Evolutionary conservation across 345 rosid species (phyloP), one percentile per base, ranked within the genome.

Genomic region (Nephelium lappaceum): DNA sequence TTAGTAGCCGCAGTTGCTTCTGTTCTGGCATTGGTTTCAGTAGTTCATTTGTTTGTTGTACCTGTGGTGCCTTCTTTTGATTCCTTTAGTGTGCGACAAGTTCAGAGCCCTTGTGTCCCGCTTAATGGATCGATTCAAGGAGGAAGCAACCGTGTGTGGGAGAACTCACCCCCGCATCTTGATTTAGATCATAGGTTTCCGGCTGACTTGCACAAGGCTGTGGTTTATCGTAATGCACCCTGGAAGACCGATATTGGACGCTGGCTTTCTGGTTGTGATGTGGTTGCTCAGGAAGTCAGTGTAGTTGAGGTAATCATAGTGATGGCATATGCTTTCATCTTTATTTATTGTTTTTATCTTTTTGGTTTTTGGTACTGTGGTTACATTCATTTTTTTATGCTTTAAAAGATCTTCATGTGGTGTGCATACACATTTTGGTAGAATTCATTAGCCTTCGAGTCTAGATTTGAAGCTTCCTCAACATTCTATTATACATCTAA

Each of bases 191-290:
- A 68, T 5, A 87, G 77, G 79, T 91, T 95, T 83, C 98, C 96
- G n/a, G 85, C 85, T n/a, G 97, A 93, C 72, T 86, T 77, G 77
- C 96, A 89, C 70, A 80, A 86, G 19, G 97, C 92, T 10, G 93
- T 94, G 24, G 85, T 89, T 64, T 93, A 93, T 85, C 88, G 85
- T 39, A 86, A 92, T 76, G 95, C 97, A 31, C 93, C 98, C 0
- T 96, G 99, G 99, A 96, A 91, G 82, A 90, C 93, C 18, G 85
- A 83, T 78, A 89, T 93, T 21, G 99, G 98, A 4, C 89, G 85
- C 67, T 93, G 99, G 99, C 97, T 95, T 81, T 92, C 95, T 79
- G 88, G 92, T 39, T 95, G 98, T 81, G 91, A 95, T 85, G 81
- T 93, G 2, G 74, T 86, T 77, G 67, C 84, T 8, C 77, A 80